Percentiles rank a stretch among this genome's conserved stretches.
These are phyloP conservation scores for Hyphopichia buzzinii DNA, from an alignment of 1,139 yeast genomes.

Conservation along the genomic window DNA sequence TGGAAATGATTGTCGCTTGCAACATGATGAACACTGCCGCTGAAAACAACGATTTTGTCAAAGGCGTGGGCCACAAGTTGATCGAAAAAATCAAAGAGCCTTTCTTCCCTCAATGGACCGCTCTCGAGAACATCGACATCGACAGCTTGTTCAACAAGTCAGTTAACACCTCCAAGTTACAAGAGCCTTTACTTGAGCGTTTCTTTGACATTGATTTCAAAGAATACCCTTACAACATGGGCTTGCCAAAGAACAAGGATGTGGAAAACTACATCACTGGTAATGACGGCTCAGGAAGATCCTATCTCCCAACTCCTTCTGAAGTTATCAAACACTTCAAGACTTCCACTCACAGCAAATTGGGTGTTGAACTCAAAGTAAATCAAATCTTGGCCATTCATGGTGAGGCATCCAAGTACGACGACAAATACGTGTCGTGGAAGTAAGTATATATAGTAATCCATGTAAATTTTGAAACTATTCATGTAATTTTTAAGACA, in stretches of 20 bases:
- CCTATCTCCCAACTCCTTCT: conserved; percentile 62
- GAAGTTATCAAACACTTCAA: conserved; percentile 67
- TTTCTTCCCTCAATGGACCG: conserved; percentile 49
- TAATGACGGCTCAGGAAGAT: conserved; percentile 58
- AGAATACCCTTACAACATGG: conserved; percentile 73
- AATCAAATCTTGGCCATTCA: conserved; percentile 55
- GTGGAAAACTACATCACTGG: conserved; percentile 63
- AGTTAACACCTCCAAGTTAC: conserved; percentile 28
- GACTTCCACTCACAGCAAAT: conserved; percentile 47
- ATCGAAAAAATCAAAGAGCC: conserved; percentile 60
- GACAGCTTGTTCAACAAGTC: conserved; percentile 22
- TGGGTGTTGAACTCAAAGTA: conserved; percentile 63
- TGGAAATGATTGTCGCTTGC: conserved; percentile 77
- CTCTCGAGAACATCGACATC: conserved; percentile 14
- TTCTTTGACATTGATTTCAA: conserved; percentile 53
- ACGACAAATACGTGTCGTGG: conserved; percentile 64
- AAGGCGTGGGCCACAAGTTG: conserved; percentile 74
- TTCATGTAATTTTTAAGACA: no score
- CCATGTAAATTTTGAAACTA: conserved; percentile 1
- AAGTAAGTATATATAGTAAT: conserved; percentile 8
- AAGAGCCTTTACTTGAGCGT: conserved; percentile 40
- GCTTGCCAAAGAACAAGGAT: conserved; percentile 70
- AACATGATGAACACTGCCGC: conserved; percentile 61
- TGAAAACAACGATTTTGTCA: conserved; percentile 62
- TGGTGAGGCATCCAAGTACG: conserved; percentile 57